Evolutionary conservation across 106 monocot species (phyloP), one percentile per base, ranked within the genome.

Genomic region (Dendrobium officinale): DNA sequence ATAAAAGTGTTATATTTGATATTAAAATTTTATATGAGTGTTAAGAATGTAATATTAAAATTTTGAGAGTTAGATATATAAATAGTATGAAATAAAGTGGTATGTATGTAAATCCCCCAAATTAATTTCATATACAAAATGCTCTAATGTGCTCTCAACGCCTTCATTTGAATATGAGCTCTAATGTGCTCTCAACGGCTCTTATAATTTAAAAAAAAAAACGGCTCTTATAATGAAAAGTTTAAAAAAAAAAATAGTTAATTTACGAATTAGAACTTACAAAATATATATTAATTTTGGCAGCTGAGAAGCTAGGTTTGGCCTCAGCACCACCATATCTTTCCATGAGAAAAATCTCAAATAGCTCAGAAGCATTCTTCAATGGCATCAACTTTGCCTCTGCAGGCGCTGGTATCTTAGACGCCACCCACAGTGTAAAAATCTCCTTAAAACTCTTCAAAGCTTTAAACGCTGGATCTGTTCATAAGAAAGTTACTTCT

Each of bases 321-420:
- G 47, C 64, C 17, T 77, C 76, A 31, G 64, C 82, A 47, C 77
- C 75, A 18, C 75, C 82, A 17, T 82, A 76, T 41, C 82, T 82
- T 55, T 61, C 76, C 0, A 77, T 82, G 1, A 45, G 58, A 6
- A 67, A 29, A 51, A 77, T 26, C 64, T 24, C 77, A 1, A 66
- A 77, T 6, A 64, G 42, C 44, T 17, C 64, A 20, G 19, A 66
- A 13, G 27, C 67, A 6, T 82, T 82, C 47, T 42, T 81, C 43
- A 42, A 81, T 18, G 81, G 82, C 66, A 45, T 67, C 66, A 82
- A 77, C 77, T 82, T 76, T 19, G 77, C 82, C 7, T 82, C 82
- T 16, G 82, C 40, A 27, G 82, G 82, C 9, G 82, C 82, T 18
- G 77, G 82, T 19, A 66, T 77, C 8, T 55, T 82, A 47, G 76